phyloP scores from a whole-genome alignment of 192 early-diverging fungal species.

The Podila epicladia region DNA sequence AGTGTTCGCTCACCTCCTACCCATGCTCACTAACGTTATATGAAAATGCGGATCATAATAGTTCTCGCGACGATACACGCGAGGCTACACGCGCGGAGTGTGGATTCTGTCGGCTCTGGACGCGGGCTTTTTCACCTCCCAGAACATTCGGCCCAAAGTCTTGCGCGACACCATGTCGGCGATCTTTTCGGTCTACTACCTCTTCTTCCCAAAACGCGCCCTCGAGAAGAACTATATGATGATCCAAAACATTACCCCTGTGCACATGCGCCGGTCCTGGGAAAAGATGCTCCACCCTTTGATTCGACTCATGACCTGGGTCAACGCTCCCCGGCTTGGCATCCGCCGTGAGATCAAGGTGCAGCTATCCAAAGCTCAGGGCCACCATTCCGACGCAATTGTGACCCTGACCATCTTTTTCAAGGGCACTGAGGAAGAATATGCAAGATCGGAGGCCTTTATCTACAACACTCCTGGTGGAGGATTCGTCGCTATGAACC shows the following conservation, averaged over 20 bases:
- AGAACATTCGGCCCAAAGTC: conserved; percentile 77
- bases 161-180: conserved; percentile 81
- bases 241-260: conserved; percentile 78
- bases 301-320: conserved; percentile 59
- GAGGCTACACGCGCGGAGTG: conserved; percentile 89
- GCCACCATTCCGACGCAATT: conserved; percentile 21
- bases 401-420: conserved; percentile 66
- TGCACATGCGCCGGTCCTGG: conserved; percentile 92
- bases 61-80: conserved; percentile 75
- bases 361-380: conserved; percentile 30
- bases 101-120: conserved; percentile 93
- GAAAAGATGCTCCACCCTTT: conserved; percentile 84
- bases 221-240: conserved; percentile 86
- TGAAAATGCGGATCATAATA: background rate
- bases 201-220: conserved; percentile 85
- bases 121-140: conserved; percentile 93
- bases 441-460: conserved; percentile 51
- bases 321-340: conserved; percentile 52
- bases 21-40: background rate
- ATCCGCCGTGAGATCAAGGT: conserved; percentile 42
- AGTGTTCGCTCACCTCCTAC: no score
- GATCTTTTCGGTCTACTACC: conserved; percentile 83
- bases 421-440: conserved; percentile 54
- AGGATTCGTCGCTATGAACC: conserved; percentile 93
- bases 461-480: conserved; percentile 82